Evolutionary conservation across 495 filamentous ascomycete species (phyloP), one percentile per base, ranked within the genome.

Genomic region (Hypoxylon subgilvum): DNA sequence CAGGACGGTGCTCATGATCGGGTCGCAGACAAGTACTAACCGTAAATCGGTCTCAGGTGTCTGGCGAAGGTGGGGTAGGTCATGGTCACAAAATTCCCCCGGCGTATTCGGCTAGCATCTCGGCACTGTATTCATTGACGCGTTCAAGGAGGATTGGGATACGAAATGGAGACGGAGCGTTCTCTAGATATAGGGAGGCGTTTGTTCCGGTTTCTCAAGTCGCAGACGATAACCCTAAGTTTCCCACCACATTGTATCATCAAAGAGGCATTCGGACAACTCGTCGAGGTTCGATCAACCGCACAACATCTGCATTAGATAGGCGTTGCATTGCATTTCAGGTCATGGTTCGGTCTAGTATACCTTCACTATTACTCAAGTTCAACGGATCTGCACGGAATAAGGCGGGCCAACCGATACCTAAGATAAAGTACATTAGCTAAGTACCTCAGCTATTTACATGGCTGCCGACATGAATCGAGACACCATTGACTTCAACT

Each of bases 261-360:
- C 65, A 65, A 32, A 40, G 23, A 27, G 23, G 8, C 8, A 40
- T 12, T 46, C 17, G 31, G 43, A 39, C 10, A n/a, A n/a, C n/a
- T n/a, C 22, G 6, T 7, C 25, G 16, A 32, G 39, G 16, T 19
- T 13, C 12, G 23, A n/a, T n/a, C n/a, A n/a, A 27, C 10, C 19
- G 22, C 17, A 44, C 25, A 45, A 30, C 36, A 54, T 46, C n/a
- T 69, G 67, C 67, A 69, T 69, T 69, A 69, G 67, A 69, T 56
- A 59, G 67, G 67, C 63, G 67, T 69, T 69, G 59, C 25, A 63
- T 69, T 69, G 59, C 25, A 3, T 25, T 32, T 42, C 16, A 25
- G 53, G 17, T 40, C 10, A 2, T 6, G 53, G 53, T 34, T 31
- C 40, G 55, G 55, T n/a, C n/a, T n/a, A n/a, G n/a, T 46, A 59